phyloP scores from a whole-genome alignment of 306 rosid species.

The Lotus japonicus region DNA sequence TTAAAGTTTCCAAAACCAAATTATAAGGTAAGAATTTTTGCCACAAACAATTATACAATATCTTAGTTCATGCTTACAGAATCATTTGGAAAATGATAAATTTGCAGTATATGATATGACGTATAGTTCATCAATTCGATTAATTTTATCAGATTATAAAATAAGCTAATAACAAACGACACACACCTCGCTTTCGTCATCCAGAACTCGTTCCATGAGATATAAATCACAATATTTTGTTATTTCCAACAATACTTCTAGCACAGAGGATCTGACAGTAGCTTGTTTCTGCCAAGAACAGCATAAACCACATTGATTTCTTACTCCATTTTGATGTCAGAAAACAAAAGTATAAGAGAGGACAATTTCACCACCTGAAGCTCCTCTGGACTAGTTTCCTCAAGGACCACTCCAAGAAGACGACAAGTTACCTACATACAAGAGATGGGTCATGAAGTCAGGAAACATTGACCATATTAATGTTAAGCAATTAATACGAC shows the following conservation, averaged over 20 bases:
- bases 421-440: conserved; percentile 75
- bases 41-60: conserved; percentile 8
- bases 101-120: conserved; percentile 4
- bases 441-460: neutral
- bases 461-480: neutral
- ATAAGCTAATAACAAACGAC: neutral
- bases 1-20: neutral
- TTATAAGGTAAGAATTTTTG: neutral
- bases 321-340: conserved; percentile 4
- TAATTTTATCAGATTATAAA: conserved; percentile 1
- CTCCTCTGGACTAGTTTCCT: conserved; percentile 84
- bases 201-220: conserved; percentile 91
- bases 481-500: conserved; percentile 8
- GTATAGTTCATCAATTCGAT: neutral
- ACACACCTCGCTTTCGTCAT: conserved; percentile 86
- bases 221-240: conserved; percentile 86
- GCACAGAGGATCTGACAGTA: conserved; percentile 74
- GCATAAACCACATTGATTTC: conserved; percentile 17
- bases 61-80: conserved; percentile 5
- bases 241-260: conserved; percentile 79
- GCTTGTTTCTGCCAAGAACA: conserved; percentile 66
- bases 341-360: conserved; percentile 6
- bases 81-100: neutral
- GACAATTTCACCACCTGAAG: conserved; percentile 64
- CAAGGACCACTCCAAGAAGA: conserved; percentile 80